A percentile compares a stretch with the other conserved stretches of the same genome.
phyloP scores from a whole-genome alignment of 1,284 basidiomycete species.

The Chalciporus piperatoides region DNA sequence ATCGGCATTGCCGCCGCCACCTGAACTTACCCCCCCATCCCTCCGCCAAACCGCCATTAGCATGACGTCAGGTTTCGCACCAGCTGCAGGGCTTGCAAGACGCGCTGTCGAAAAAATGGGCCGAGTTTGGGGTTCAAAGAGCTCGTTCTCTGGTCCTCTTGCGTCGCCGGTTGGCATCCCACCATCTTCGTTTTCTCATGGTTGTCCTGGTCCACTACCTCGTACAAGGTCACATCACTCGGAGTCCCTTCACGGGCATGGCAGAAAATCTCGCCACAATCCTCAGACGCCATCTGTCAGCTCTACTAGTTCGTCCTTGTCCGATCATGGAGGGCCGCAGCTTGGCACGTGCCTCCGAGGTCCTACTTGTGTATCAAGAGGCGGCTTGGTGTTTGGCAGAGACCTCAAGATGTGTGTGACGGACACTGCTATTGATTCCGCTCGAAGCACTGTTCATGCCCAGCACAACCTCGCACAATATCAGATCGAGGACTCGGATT shows the following conservation, averaged over 20 bases:
- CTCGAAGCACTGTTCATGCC: conserved; percentile 19
- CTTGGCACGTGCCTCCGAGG: conserved; percentile 56
- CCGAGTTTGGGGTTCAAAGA: conserved; percentile 53
- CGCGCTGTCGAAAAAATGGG: conserved; percentile 74
- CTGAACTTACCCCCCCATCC: conserved; percentile 26
- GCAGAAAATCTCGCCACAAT: conserved; percentile 44
- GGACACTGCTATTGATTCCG: conserved; percentile 52
- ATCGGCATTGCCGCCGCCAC: conserved; percentile 20
- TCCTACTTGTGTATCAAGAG: conserved; percentile 40
- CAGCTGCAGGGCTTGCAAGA: conserved; percentile 69
- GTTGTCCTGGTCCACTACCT: conserved; percentile 30
- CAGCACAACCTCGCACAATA: conserved; percentile 20
- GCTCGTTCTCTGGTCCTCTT: conserved; percentile 41
- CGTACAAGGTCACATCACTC: conserved; percentile 38
- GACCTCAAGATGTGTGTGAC: conserved; percentile 54
- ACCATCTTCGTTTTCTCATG: conserved; percentile 30
- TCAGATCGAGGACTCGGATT: conserved; percentile 18
- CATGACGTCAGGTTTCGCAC: conserved; percentile 60
- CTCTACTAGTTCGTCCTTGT: conserved; percentile 48
- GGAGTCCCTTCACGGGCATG: conserved; percentile 17
- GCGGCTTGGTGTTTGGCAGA: conserved; percentile 64
- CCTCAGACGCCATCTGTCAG: conserved; percentile 56
- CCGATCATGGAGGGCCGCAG: conserved; percentile 55
- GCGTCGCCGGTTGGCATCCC: conserved; percentile 37
- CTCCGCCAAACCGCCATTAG: conserved; percentile 66